These are phyloP conservation scores for Paracoccidioides lutzii DNA, from an alignment of 2,329 filamentous ascomycete genomes.

Conservation along the genomic window DNA sequence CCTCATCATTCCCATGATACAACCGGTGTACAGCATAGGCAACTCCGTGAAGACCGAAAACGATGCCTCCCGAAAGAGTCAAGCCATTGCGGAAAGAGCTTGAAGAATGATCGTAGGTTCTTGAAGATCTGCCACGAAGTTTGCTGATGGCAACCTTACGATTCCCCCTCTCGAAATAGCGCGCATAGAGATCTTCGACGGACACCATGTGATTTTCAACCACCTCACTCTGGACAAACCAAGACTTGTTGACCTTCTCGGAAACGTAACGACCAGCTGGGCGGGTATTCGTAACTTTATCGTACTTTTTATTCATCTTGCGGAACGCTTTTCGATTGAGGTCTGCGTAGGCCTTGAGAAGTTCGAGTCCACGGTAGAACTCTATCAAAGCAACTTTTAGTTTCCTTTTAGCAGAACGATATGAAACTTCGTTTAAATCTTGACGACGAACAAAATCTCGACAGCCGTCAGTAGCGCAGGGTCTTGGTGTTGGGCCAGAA, in stretches of 20 bases:
- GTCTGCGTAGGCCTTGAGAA: constrained; percentile 81
- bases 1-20: constrained; percentile 29
- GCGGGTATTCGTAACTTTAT: constrained; percentile 72
- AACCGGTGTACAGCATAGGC: constrained; percentile 46
- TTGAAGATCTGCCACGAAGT: constrained; percentile 56
- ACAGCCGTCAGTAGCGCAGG: constrained; percentile 21
- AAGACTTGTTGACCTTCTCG: constrained; percentile 78
- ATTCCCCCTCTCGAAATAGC: constrained; percentile 89
- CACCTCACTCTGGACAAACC: constrained; percentile 82
- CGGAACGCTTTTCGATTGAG: constrained; percentile 87
- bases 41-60: constrained; percentile 54
- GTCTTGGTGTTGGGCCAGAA: constrained; percentile 19
- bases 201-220: constrained; percentile 67
- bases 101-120: constrained; percentile 46
- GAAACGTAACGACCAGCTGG: constrained; percentile 72
- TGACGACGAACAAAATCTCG: constrained; percentile 40
- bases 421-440: constrained; percentile 54
- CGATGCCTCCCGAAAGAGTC: constrained; percentile 53
- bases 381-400: constrained; percentile 84
- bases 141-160: constrained; percentile 84
- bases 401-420: constrained; percentile 79
- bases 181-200: constrained; percentile 82
- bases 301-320: constrained; percentile 98
- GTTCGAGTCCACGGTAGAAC: constrained; percentile 80
- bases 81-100: constrained; percentile 50